Evolutionary conservation across 23 red algal species (phyloP), one percentile per base, ranked within the genome.

Genomic region (Pyropia haitanensis): DNA sequence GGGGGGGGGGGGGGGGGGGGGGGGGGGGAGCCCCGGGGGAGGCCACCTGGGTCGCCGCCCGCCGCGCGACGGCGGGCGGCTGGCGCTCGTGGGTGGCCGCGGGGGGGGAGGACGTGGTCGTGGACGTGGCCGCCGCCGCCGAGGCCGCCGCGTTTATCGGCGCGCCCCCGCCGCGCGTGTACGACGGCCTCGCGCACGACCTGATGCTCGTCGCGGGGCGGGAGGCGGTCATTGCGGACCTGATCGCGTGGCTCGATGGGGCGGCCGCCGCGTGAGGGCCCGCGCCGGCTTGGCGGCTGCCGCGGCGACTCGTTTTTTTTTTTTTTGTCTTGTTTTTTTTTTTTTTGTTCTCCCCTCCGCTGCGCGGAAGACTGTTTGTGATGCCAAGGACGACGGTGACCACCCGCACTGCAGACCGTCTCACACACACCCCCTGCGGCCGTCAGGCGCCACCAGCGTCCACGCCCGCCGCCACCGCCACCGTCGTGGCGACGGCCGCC

Each of bases 111-210:
- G 81, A 87, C 62, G n/a, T 25, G 8, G 58, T 87, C 1, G 57
- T 77, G 12, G 81, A 87, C 64, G 19, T 44, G 31, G 56, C 54
- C 20, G 81, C 60, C 9, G 30, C 60, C 58, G 29, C 75, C 18
- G 81, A 87, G 65, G 76, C 72, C 30, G 81, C 81, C 8, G 60
- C 74, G 46, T 69, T 87, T 25, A 70, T 70, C 70, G 23, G 51
- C 17, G 71, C 51, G 14, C 53, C 75, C 31, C 32, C 64, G 19
- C 22, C 59, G 8, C n/a, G 70, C 22, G 31, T 87, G 8, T 23
- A 23, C 15, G 29, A 70, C 14, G 63, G 71, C 34, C 64, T 72
- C 19, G 71, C 81, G 2, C 81, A 87, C 60, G 72, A 87, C 33
- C 62, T 87, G 30, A 87, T 87, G 71, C 60, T 87, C 19, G 70